A percentile compares a stretch with the other conserved stretches of the same genome.
Evolutionary conservation across 257 asterid genomes (phyloP).

Genomic region (Ophiorrhiza pumila): DNA sequence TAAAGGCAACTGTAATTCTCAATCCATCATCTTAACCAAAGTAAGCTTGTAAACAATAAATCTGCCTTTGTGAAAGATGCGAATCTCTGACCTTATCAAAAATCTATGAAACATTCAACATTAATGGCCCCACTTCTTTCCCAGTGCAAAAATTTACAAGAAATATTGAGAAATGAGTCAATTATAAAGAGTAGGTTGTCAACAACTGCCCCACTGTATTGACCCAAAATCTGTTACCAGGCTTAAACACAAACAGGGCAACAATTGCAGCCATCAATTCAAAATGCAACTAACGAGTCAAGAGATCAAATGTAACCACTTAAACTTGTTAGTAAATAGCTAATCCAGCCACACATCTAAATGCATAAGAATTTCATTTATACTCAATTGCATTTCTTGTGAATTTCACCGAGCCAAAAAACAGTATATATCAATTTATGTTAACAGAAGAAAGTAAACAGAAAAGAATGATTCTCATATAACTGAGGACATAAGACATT

Average conservation of each 20-base stretch:
- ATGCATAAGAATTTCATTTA: not conserved
- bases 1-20: not conserved
- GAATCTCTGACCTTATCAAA: slow-evolving; percentile 28
- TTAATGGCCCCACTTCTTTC: slow-evolving; percentile 55
- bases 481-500: not conserved
- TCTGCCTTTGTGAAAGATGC: too few relatives aligned
- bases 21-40: not conserved
- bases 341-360: not conserved
- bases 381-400: too few relatives aligned
- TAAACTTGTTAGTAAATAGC: not conserved
- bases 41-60: not conserved
- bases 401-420: too few relatives aligned
- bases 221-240: not conserved
- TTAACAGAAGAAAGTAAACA: not conserved
- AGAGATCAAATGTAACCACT: too few relatives aligned
- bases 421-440: too few relatives aligned
- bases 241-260: not conserved
- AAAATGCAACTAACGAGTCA: too few relatives aligned
- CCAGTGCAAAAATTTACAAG: slow-evolving; percentile 51
- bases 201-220: not conserved
- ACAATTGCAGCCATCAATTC: not conserved
- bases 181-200: not conserved
- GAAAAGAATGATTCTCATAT: not conserved
- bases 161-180: slow-evolving; percentile 5
- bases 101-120: slow-evolving; percentile 29